Evolutionary conservation across 495 filamentous ascomycete genomes (phyloP).

Genomic region (Aspergillus bertholletiae): DNA sequence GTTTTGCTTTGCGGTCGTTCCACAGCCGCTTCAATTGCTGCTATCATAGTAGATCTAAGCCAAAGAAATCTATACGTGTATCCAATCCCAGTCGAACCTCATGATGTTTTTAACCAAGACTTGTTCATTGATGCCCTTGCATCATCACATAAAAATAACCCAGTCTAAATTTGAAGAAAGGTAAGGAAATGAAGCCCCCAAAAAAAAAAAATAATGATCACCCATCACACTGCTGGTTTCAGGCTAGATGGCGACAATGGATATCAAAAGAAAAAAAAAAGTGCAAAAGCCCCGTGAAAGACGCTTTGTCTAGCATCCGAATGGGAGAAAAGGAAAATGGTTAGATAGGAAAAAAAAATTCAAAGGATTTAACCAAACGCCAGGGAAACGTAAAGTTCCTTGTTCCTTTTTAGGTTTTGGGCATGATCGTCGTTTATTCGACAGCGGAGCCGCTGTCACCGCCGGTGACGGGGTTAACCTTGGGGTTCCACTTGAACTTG

Average conservation of each 20-base stretch:
- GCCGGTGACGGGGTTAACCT: conserved; percentile 63
- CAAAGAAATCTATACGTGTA: conserved; percentile 2
- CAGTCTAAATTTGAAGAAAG: conserved; percentile 16
- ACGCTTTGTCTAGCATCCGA: not conserved
- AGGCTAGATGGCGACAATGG: conserved; percentile 20
- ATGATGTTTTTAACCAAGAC: not conserved
- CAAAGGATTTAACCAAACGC: conserved; percentile 11
- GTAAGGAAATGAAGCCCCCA: conserved; percentile 1
- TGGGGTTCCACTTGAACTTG: conserved; percentile 54
- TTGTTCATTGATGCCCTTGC: conserved; percentile 3
- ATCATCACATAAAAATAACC: conserved; percentile 15
- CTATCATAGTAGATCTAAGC: not conserved
- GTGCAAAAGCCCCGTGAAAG: not conserved
- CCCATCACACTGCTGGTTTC: not conserved
- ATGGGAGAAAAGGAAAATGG: conserved; percentile 4
- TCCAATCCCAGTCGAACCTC: conserved; percentile 2
- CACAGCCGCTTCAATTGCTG: not conserved
- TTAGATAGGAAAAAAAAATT: not conserved
- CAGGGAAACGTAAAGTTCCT: not conserved
- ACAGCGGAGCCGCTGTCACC: conserved; percentile 51
- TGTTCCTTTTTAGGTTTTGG: conserved; percentile 10
- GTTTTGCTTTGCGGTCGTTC: not conserved
- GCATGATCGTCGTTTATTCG: conserved; percentile 38
- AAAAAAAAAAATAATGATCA: conserved; percentile 8
- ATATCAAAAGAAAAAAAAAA: conserved; percentile 29